These are phyloP conservation scores for Xylaria hypoxylon DNA, from an alignment of 2,329 filamentous ascomycete genomes.

Conservation along the genomic window DNA sequence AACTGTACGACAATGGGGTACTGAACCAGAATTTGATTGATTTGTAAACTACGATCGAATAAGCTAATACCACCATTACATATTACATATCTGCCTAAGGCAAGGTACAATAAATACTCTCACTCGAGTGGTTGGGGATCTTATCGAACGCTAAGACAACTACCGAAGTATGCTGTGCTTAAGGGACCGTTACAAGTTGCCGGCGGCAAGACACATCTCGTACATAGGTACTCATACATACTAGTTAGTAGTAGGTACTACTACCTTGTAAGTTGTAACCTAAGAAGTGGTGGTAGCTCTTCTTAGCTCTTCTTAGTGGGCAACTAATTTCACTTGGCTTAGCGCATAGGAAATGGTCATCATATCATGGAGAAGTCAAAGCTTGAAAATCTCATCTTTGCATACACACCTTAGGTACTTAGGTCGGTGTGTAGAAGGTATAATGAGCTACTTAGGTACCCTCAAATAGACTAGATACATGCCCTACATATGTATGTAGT, in stretches of 20 bases:
- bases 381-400: neutral
- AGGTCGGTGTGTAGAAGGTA: too few relatives aligned
- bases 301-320: too few relatives aligned
- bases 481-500: too few relatives aligned
- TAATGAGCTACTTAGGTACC: slow-evolving; percentile 7
- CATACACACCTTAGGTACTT: too few relatives aligned
- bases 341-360: neutral
- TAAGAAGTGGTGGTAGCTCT: too few relatives aligned
- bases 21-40: neutral
- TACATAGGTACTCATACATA: neutral
- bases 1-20: neutral
- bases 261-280: too few relatives aligned
- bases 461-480: too few relatives aligned
- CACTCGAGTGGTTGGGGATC: slow-evolving; percentile 9
- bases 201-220: slow-evolving; percentile 22
- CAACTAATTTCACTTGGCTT: neutral
- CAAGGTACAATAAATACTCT: too few relatives aligned
- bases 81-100: neutral
- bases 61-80: slow-evolving; percentile 9
- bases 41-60: neutral
- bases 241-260: neutral
- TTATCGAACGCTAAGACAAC: slow-evolving; percentile 32
- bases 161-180: slow-evolving; percentile 34
- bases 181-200: slow-evolving; percentile 28
- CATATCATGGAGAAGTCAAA: too few relatives aligned